Percentiles rank a stretch among this genome's conserved stretches.
phyloP scores from a whole-genome alignment of 768 basidiomycete genomes.

The Boletellus ananas region DNA sequence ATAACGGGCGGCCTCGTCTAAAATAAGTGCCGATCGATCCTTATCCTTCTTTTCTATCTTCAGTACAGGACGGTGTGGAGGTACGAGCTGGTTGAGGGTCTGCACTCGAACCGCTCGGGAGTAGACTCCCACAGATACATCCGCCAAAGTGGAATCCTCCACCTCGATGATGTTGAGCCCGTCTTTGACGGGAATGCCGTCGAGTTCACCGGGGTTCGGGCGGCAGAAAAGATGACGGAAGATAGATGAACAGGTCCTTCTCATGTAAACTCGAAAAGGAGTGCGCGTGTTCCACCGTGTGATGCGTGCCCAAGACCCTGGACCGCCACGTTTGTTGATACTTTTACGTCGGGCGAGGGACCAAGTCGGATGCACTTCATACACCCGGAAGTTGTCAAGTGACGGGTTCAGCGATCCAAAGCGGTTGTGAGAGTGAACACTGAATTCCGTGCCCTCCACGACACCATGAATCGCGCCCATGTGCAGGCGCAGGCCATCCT shows the following conservation, averaged over 20 bases:
- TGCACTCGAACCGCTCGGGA: constrained; percentile 40
- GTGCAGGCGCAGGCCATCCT: constrained; percentile 45
- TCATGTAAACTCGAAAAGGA: constrained; percentile 53
- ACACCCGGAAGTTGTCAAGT: constrained; percentile 48
- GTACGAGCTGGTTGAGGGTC: constrained; percentile 42
- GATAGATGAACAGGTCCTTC: constrained; percentile 45
- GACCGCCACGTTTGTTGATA: constrained; percentile 28
- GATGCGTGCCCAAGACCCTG: constrained; percentile 52
- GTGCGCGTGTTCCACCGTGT: constrained; percentile 52
- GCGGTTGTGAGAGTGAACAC: constrained; percentile 58
- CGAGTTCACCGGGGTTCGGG: constrained; percentile 29
- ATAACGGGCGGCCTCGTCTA: constrained; percentile 58
- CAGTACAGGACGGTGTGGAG: constrained; percentile 35
- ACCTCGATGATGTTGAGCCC: constrained; percentile 48
- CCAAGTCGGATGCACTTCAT: constrained; percentile 56
- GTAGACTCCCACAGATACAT: constrained; percentile 48
- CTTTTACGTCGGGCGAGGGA: constrained; percentile 47
- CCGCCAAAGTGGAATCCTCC: constrained; percentile 40
- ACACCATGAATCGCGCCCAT: constrained; percentile 63
- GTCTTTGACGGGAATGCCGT: constrained; percentile 33
- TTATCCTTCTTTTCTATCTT: constrained; percentile 36
- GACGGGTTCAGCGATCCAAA: constrained; percentile 54
- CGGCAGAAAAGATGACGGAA: constrained; percentile 42
- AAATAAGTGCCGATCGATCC: constrained; percentile 36
- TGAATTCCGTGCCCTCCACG: constrained; percentile 59